Percentiles rank a stretch among this genome's conserved stretches.
Conservation (phyloP, 2,329 filamentous ascomycete species). For the Periconia macrospinosa region DNA sequence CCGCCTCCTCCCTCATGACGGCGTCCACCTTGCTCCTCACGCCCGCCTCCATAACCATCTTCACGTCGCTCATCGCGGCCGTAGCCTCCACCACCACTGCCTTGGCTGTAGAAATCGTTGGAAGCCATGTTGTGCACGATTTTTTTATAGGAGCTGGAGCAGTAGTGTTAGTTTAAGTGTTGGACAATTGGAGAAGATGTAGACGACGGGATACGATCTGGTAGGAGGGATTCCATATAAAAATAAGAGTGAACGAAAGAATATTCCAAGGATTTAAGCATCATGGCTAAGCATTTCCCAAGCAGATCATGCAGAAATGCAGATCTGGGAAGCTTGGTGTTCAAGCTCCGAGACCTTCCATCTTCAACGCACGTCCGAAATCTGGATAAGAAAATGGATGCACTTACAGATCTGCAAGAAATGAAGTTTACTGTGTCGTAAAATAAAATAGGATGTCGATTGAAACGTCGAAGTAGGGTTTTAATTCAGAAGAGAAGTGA, state of each 20-base stretch:
- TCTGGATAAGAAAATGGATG: neutral
- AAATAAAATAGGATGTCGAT: neutral
- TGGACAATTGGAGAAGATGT: too few relatives aligned
- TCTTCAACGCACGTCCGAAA: too few relatives aligned
- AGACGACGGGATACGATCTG: too few relatives aligned
- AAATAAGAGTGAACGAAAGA: too few relatives aligned
- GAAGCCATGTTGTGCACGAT: constrained; percentile 11
- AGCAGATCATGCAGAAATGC: neutral
- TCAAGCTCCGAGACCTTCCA: too few relatives aligned
- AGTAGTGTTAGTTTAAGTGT: neutral
- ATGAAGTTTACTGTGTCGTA: neutral
- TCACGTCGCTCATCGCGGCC: constrained; percentile 19
- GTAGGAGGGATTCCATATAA: too few relatives aligned
- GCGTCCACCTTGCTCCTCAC: constrained; percentile 18
- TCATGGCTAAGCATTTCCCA: neutral
- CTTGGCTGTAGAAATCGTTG: constrained; percentile 16
- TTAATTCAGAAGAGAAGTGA: neutral
- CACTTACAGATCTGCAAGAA: neutral
- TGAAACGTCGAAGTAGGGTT: neutral
- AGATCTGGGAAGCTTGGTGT: too few relatives aligned
- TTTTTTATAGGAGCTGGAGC: neutral
- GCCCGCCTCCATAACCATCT: constrained; percentile 11
- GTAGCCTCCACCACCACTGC: constrained; percentile 9
- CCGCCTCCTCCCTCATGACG: constrained; percentile 8
- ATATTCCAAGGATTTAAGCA: neutral